Base-by-base conservation (phyloP, 1,284 basidiomycete species). In the Sanguinoderma infundibulare region DNA sequence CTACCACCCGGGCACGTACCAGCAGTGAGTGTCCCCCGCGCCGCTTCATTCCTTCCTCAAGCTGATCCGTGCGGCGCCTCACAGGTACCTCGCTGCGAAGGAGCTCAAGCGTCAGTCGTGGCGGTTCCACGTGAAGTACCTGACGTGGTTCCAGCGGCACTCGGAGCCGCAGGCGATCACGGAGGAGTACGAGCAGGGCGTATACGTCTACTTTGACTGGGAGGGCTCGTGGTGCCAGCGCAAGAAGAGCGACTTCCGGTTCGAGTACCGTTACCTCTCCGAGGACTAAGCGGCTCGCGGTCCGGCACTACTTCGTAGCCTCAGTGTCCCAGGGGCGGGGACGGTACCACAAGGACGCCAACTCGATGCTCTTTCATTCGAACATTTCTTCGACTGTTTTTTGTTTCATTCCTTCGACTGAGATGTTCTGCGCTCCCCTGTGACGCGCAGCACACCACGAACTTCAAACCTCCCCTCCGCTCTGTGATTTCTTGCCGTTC, bases 111-210 rank as follows among this genome's bases (percentile, higher is more conserved):
- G 94, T 63, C 97, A 98, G 76, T 96, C 94, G 59, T 99, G 98
- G 98, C 89, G 98, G 58, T 99, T 99, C 84, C 98, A 99, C 77
- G 95, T 98, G 69, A 98, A 99, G 79, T 99, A 98, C 76, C 79
- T 99, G 64, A 99, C 98, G 39, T 99, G 98, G 98, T 99, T 99
- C 87, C 98, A 99, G 77, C 87, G 98, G 56, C 95, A 98, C 73
- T 96, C 95, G 24, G 96, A 99, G 75, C 98, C 98, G n/a, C 95
- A 98, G 74, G 95, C 95, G 4, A 98, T 99, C 75, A 99, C 98
- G 51, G 97, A 98, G 72, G 98, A 99, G 77, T 99, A 98, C 75
- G 98, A 99, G 78, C 96, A 99, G 79, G 98, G 98, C 17, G 96
- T 97, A 28, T 97, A 96, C 75, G 93, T 96, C 57, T 96, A 97